A percentile compares a stretch with the other conserved stretches of the same genome.
phyloP scores from a whole-genome alignment of 371 early-diverging fungal species.

The Chytridium lagenaria region DNA sequence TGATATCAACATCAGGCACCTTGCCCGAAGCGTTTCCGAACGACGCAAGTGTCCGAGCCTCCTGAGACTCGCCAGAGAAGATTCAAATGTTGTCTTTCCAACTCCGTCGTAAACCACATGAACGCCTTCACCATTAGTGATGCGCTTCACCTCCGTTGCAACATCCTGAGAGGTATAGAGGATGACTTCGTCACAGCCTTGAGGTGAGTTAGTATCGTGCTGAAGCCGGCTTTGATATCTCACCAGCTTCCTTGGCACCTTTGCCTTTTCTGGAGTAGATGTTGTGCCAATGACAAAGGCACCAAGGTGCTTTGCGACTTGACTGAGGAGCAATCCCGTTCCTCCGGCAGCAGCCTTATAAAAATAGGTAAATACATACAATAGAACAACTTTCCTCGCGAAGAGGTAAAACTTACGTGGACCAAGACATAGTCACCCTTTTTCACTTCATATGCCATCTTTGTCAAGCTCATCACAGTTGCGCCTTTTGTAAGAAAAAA shows the following conservation, averaged over 20 bases:
- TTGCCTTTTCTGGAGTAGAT: constrained; percentile 82
- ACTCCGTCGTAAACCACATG: constrained; percentile 92
- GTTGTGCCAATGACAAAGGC: constrained; percentile 91
- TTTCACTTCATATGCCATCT: constrained; percentile 75
- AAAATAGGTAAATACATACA: not conserved
- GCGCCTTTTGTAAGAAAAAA: constrained; percentile 68
- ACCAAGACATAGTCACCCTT: constrained; percentile 81
- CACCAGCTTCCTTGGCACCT: constrained; percentile 63
- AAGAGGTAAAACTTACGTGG: constrained; percentile 54
- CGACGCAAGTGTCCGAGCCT: constrained; percentile 84
- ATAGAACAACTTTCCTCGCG: not conserved
- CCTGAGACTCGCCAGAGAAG: constrained; percentile 70
- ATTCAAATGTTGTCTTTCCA: constrained; percentile 86
- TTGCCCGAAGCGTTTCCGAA: constrained; percentile 94
- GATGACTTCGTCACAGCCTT: constrained; percentile 81
- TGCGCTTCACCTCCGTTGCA: constrained; percentile 70
- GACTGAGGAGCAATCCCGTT: constrained; percentile 74
- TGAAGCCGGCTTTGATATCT: not conserved
- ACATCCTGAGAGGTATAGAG: constrained; percentile 71
- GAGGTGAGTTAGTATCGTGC: too few species aligned
- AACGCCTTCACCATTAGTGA: constrained; percentile 78
- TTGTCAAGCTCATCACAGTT: constrained; percentile 82
- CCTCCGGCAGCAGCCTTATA: constrained; percentile 88
- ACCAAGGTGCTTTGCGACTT: constrained; percentile 75
- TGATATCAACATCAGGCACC: constrained; percentile 74